Evolutionary conservation across 768 basidiomycete species (phyloP).

Genomic region (Ephemerocybe angulata): DNA sequence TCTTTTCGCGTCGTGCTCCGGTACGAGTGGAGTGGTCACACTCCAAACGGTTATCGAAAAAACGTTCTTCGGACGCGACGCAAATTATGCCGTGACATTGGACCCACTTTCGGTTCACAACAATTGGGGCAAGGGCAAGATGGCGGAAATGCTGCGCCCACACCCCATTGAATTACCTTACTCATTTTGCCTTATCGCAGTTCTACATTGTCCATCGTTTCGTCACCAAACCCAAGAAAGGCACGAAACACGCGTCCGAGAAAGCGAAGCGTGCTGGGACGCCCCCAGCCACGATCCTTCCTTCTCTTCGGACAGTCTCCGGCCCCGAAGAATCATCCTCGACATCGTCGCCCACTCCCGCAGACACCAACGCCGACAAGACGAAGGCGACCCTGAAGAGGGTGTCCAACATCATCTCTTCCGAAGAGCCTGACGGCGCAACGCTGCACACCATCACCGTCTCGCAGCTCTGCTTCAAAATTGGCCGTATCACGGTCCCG

Average conservation of each 20-base stretch:
- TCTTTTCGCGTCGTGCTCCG: too few species aligned
- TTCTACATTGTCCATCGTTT: constrained; percentile 61
- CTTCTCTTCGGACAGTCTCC: background rate
- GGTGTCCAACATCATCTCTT: background rate
- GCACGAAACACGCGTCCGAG: background rate
- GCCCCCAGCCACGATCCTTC: background rate
- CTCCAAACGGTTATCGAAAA: too few species aligned
- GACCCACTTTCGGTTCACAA: too few species aligned
- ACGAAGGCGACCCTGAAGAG: background rate
- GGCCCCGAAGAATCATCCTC: background rate
- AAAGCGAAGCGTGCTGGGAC: background rate
- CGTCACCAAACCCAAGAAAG: constrained; percentile 30
- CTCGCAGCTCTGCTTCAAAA: constrained; percentile 65
- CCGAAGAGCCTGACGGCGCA: constrained; percentile 49
- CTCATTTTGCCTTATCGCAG: constrained; percentile 37
- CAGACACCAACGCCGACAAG: background rate
- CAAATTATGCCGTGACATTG: too few species aligned
- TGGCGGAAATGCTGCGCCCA: too few species aligned
- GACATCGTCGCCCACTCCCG: too few species aligned
- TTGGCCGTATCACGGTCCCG: constrained; percentile 64
- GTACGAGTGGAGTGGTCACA: too few species aligned
- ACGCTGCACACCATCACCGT: constrained; percentile 60
- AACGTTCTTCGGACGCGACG: too few species aligned
- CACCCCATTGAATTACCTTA: too few species aligned
- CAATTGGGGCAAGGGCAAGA: too few species aligned